phyloP scores from a whole-genome alignment of 352 stramenopile species.

The Globisporangium mamillatum region DNA sequence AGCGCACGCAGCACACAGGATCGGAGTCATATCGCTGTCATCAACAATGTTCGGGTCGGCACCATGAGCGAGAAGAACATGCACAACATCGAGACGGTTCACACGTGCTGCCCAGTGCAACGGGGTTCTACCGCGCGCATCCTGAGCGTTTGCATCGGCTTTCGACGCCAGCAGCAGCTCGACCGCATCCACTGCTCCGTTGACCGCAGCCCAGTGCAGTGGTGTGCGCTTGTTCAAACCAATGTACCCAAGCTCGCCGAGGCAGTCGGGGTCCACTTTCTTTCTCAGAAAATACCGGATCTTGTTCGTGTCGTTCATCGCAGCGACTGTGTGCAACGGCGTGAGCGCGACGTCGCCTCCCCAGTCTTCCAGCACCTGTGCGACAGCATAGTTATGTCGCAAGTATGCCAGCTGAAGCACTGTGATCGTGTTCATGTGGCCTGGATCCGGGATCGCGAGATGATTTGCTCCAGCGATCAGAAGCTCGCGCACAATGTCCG shows the following conservation, averaged over 20 bases:
- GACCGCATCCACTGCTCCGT: conserved; percentile 54
- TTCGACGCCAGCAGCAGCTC: conserved; percentile 57
- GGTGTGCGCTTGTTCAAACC: conserved; percentile 80
- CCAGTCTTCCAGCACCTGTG: conserved; percentile 80
- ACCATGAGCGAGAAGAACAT: conserved; percentile 43
- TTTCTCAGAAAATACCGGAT: conserved; percentile 65
- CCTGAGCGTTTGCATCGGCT: conserved; percentile 64
- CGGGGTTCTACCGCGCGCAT: conserved; percentile 60
- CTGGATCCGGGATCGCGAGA: conserved; percentile 74
- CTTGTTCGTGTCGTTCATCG: conserved; percentile 58
- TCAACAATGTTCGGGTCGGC: conserved; percentile 74
- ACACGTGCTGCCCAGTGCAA: conserved; percentile 79
- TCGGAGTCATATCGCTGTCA: conserved; percentile 70
- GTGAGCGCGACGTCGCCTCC: conserved; percentile 76
- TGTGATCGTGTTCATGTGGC: conserved; percentile 85
- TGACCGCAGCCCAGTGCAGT: conserved; percentile 76
- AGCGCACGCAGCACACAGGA: conserved; percentile 72
- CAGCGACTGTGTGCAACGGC: conserved; percentile 71
- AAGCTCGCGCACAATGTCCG: conserved; percentile 72
- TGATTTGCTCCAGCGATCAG: conserved; percentile 68
- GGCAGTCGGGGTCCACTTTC: conserved; percentile 71
- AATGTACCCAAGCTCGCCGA: conserved; percentile 77
- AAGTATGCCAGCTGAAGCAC: conserved; percentile 80
- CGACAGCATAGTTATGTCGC: conserved; percentile 76
- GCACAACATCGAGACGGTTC: conserved; percentile 68